phyloP scores from a whole-genome alignment of 2,329 filamentous ascomycete genomes.

The Alternaria brassicae region DNA sequence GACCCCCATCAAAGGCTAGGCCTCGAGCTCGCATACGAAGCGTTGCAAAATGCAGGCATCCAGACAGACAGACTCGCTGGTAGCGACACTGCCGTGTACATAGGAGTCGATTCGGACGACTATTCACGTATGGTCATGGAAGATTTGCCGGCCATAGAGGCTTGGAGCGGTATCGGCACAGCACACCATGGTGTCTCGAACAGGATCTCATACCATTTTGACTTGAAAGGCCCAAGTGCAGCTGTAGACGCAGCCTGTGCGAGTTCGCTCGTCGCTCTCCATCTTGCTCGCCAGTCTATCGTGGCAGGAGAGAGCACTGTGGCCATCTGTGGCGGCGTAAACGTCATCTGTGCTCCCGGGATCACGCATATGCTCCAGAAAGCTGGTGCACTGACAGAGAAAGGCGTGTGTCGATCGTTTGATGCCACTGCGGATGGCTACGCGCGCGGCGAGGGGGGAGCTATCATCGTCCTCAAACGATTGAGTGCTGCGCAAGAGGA shows the following conservation, averaged over 20 bases:
- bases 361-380: slow-evolving; percentile 10
- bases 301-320: slow-evolving; percentile 28
- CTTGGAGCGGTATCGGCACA: too few species aligned
- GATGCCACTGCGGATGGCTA: slow-evolving; percentile 62
- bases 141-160: too few species aligned
- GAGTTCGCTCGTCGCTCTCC: slow-evolving; percentile 22
- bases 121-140: too few species aligned
- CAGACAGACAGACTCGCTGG: slow-evolving; percentile 13
- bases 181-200: slow-evolving; percentile 27
- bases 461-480: slow-evolving; percentile 61
- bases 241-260: slow-evolving; percentile 37
- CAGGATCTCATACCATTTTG: slow-evolving; percentile 27
- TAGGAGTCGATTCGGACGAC: slow-evolving; percentile 1
- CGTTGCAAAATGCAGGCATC: slow-evolving; percentile 31
- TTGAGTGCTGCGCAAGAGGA: slow-evolving; percentile 11
- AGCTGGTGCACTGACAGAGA: not conserved
- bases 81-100: slow-evolving; percentile 19
- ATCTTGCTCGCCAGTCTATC: slow-evolving; percentile 33
- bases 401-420: too few species aligned
- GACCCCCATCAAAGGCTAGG: slow-evolving; percentile 33
- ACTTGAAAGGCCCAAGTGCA: slow-evolving; percentile 27
- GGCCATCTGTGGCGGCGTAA: slow-evolving; percentile 13
- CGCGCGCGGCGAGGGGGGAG: slow-evolving; percentile 66
- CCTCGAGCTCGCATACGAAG: slow-evolving; percentile 32
- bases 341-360: slow-evolving; percentile 8